phyloP scores from a whole-genome alignment of 169 alveolate species.

The Plasmodium gaboni region DNA sequence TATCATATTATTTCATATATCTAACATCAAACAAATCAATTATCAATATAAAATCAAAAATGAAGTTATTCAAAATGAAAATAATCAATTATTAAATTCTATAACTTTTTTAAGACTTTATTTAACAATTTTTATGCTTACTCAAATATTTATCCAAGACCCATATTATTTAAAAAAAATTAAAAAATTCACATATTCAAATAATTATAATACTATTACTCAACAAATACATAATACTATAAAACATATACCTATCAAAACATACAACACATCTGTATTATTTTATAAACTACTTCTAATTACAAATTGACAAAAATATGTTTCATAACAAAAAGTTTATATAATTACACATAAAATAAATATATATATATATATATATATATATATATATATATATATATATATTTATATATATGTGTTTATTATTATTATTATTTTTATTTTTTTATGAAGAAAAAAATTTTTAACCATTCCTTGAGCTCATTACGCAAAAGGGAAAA shows the following conservation, averaged over 20 bases:
- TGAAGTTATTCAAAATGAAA: neutral
- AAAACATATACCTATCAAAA: neutral
- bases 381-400: too few species aligned
- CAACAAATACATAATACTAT: neutral
- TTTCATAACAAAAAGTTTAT: too few species aligned
- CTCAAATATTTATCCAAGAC: neutral
- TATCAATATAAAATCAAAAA: neutral
- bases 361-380: too few species aligned
- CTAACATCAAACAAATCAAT: neutral
- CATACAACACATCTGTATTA: neutral
- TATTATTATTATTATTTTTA: too few species aligned
- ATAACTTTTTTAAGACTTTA: slow-evolving; percentile 4
- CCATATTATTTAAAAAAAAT: neutral
- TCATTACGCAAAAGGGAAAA: too few species aligned
- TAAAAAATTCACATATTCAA: neutral
- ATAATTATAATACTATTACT: neutral
- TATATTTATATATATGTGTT: too few species aligned
- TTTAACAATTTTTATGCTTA: slow-evolving; percentile 12
- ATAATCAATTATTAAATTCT: neutral
- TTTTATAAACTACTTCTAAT: neutral
- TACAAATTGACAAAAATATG: too few species aligned
- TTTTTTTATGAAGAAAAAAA: too few species aligned
- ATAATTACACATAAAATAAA: too few species aligned
- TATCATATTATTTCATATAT: slow-evolving; percentile 23
- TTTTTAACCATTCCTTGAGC: too few species aligned